phyloP scores from a whole-genome alignment of 2,329 filamentous ascomycete species.

The Penicillium palitans region DNA sequence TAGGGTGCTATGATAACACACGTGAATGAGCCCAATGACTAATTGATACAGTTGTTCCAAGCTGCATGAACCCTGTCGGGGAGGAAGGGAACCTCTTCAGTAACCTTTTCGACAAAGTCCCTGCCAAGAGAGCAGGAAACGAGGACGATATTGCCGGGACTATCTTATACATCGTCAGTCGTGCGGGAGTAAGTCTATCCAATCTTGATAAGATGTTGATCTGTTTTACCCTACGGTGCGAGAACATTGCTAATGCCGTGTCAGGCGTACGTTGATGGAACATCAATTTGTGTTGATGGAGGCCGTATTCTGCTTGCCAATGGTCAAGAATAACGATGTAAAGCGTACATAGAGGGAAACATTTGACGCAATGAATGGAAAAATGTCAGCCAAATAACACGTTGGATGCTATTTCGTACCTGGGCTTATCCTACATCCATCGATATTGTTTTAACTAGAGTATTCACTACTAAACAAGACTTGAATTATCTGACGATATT shows the following conservation, averaged over 20 bases:
- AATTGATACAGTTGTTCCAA: slow-evolving; percentile 41
- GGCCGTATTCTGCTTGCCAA: slow-evolving; percentile 45
- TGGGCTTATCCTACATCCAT: neutral
- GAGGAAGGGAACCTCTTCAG: slow-evolving; percentile 45
- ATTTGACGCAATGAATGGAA: neutral
- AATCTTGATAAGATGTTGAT: too few species aligned
- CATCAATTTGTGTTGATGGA: slow-evolving; percentile 44
- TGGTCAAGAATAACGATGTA: slow-evolving; percentile 32
- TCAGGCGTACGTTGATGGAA: slow-evolving; percentile 44
- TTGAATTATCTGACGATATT: neutral
- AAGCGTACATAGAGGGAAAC: neutral
- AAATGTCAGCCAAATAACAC: neutral
- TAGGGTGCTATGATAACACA: neutral
- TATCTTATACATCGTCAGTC: slow-evolving; percentile 45
- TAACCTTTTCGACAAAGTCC: slow-evolving; percentile 44
- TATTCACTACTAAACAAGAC: too few species aligned
- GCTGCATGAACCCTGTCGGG: slow-evolving; percentile 48
- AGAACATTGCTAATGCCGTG: neutral
- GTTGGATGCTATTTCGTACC: neutral
- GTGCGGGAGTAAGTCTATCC: slow-evolving; percentile 39
- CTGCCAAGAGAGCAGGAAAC: slow-evolving; percentile 41
- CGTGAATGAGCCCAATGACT: neutral
- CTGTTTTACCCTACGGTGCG: rapidly evolving
- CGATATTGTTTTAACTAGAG: neutral
- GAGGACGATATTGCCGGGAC: slow-evolving; percentile 47